Evolutionary conservation across 1,284 basidiomycete genomes (phyloP).

Genomic region (Ustilago bromivora): DNA sequence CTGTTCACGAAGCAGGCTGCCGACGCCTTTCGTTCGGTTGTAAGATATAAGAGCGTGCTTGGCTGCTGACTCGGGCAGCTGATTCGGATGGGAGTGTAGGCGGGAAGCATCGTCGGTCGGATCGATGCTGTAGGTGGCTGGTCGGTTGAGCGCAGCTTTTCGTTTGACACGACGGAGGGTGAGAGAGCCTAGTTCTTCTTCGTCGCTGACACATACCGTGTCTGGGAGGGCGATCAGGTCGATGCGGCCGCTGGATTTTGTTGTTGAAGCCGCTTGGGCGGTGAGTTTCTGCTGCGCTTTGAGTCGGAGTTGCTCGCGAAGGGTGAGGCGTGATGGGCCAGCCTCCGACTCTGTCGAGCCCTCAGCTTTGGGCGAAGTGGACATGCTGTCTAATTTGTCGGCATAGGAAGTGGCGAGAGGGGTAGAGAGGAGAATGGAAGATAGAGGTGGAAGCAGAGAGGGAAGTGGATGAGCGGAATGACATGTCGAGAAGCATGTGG

Average conservation of each 20-base stretch:
- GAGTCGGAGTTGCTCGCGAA: slow-evolving; percentile 40
- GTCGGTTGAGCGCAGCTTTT: slow-evolving; percentile 40
- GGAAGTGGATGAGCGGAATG: not conserved
- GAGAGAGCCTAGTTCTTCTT: slow-evolving; percentile 37
- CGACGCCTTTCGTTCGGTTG: slow-evolving; percentile 13
- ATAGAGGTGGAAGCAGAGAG: not conserved
- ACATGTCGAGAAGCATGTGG: not conserved
- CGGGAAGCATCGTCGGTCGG: slow-evolving; percentile 35
- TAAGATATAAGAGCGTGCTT: slow-evolving; percentile 1
- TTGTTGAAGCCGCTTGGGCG: slow-evolving; percentile 6
- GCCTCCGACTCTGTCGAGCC: slow-evolving; percentile 2
- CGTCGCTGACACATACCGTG: slow-evolving; percentile 11
- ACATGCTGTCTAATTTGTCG: not conserved
- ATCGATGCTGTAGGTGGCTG: slow-evolving; percentile 39
- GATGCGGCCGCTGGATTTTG: not conserved
- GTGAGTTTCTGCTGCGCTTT: slow-evolving; percentile 42
- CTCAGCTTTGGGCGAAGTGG: not conserved
- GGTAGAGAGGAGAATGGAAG: not conserved
- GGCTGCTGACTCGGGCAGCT: slow-evolving; percentile 11
- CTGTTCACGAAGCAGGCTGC: slow-evolving; percentile 25
- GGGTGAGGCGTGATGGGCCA: slow-evolving; percentile 17
- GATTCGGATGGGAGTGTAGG: slow-evolving; percentile 26
- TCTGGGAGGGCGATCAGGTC: not conserved
- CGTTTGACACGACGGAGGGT: slow-evolving; percentile 24
- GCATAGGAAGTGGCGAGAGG: not conserved